Evolutionary conservation across 2,329 filamentous ascomycete genomes (phyloP), one percentile per base, ranked within the genome.

Genomic region (Pochonia chlamydosporia): DNA sequence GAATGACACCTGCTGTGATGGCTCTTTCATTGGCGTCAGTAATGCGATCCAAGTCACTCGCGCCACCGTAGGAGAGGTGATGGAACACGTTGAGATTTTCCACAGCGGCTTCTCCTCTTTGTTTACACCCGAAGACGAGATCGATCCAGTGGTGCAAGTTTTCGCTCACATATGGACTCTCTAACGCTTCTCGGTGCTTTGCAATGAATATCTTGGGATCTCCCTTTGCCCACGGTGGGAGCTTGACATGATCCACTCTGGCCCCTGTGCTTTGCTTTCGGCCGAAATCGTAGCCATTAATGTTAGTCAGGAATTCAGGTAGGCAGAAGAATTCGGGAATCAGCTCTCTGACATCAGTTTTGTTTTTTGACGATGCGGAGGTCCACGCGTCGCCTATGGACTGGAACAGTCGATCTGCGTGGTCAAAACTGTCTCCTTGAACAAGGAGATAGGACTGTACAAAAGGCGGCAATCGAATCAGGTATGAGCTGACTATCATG

Each of bases 281-380:
- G 6, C 95, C 95, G 67, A 99, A 97, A 56, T 97, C 90, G 67
- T 96, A 99, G 4, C 82, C 81, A 59, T 99, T 99, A 53, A 89
- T 79, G 59, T 99, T 99, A n/a, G 82, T 85, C 14, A 99, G 71
- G 54, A 99, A 97, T 54, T 97, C 93, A 0, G 93, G 91, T 1
- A 99, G 76, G 57, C 92, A 99, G 70, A 95, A 99, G 67, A 99
- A 99, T 60, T 99, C 93, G 0, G 93, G 93, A 16, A 90, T 97
- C 21, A 99, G 74, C 63, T 99, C 93, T 54, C 93, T 80, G 3
- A 99, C 91, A 65, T 99, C 93, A 0, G 89, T 89, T 75, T 95
- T 95, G 61, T 92, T 96, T 50, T 88, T 87, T 48, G 79, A 79
- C 0, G 93, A 96, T 2, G 92, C 87, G 1, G 92, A 97, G 40